Evolutionary conservation across 768 basidiomycete species (phyloP).

Genomic region (Kwoniella dendrophila): DNA sequence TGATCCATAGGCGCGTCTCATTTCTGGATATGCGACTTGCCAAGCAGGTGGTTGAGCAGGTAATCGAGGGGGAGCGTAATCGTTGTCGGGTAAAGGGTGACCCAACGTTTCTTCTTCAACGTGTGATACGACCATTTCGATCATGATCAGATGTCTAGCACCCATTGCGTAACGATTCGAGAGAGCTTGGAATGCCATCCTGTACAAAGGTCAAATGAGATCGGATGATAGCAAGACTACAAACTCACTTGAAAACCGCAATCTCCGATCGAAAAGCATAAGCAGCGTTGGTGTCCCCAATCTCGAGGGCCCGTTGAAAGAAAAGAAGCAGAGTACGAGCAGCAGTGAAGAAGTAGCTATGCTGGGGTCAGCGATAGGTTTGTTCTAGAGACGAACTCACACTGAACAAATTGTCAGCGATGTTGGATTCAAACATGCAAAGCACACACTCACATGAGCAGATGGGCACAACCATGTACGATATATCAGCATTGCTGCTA

Average conservation of each 20-base stretch:
- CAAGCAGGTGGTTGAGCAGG: constrained; percentile 17
- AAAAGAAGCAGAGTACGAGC: constrained; percentile 33
- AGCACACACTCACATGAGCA: constrained; percentile 28
- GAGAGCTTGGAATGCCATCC: constrained; percentile 20
- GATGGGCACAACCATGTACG: constrained; percentile 33
- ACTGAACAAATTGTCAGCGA: constrained; percentile 23
- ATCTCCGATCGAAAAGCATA: constrained; percentile 25
- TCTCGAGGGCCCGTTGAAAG: constrained; percentile 32
- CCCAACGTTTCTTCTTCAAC: constrained; percentile 17
- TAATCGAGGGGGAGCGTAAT: background rate
- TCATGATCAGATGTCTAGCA: constrained; percentile 23
- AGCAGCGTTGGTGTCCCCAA: constrained; percentile 17
- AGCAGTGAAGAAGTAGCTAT: constrained; percentile 35
- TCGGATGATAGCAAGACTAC: background rate
- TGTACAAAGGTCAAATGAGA: background rate
- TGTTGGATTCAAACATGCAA: background rate
- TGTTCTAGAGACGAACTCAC: too few species aligned
- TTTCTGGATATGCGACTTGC: constrained; percentile 8
- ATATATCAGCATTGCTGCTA: constrained; percentile 31
- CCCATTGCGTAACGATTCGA: constrained; percentile 27
- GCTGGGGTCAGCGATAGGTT: too few species aligned
- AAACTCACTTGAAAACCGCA: constrained; percentile 34
- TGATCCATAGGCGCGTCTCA: constrained; percentile 6
- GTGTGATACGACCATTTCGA: constrained; percentile 18
- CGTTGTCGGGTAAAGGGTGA: constrained; percentile 1